A percentile compares a stretch with the other conserved stretches of the same genome.
Conservation (phyloP, 2,329 filamentous ascomycete species). For the Orbilia blumenaviensis region DNA sequence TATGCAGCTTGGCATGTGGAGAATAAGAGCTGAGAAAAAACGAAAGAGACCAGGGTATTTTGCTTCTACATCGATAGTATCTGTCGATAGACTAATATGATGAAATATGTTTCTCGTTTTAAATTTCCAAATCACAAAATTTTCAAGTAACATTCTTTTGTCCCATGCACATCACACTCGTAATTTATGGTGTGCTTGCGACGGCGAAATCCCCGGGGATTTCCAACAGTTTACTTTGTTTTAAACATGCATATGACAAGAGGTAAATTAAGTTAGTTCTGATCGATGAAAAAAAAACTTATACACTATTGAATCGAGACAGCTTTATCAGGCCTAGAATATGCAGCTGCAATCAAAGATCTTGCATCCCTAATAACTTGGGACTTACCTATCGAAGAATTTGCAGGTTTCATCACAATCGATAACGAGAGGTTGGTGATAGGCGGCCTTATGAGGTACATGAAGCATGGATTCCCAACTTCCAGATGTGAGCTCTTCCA, state of each 20-base stretch:
- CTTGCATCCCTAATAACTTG: not conserved
- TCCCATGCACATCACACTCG: not conserved
- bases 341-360: not conserved
- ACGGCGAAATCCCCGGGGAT: slow-evolving; percentile 2
- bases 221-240: not conserved
- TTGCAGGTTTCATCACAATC: slow-evolving; percentile 25
- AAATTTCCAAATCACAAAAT: slow-evolving; percentile 1
- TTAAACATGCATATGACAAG: too few species aligned
- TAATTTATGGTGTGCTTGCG: not conserved
- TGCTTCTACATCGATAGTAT: not conserved
- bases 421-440: slow-evolving; percentile 13
- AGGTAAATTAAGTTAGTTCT: not conserved
- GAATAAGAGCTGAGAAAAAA: slow-evolving; percentile 14
- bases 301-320: not conserved
- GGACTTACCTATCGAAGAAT: not conserved
- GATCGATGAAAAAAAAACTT: not conserved
- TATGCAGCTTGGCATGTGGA: slow-evolving; percentile 21
- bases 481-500: slow-evolving; percentile 38
- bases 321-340: not conserved
- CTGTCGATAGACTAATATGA: slow-evolving; percentile 7
- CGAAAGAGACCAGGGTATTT: not conserved
- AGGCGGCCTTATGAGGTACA: slow-evolving; percentile 5
- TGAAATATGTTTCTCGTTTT: not conserved
- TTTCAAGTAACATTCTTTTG: not conserved
- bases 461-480: slow-evolving; percentile 20